Evolutionary conservation across 1,139 yeast genomes (phyloP).

Genomic region (Saccharomyces hybrid): DNA sequence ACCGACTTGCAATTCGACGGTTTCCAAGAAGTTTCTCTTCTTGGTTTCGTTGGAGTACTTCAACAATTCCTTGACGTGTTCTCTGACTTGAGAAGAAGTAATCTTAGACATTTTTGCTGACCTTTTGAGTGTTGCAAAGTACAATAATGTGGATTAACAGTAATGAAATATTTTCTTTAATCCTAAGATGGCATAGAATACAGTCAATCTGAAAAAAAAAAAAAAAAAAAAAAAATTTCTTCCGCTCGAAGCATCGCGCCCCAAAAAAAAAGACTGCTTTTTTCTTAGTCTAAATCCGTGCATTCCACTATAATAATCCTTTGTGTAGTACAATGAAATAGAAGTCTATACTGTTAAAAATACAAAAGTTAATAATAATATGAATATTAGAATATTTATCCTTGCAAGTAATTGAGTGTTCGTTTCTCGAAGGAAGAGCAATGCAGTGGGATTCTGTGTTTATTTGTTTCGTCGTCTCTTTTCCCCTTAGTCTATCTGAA

Average conservation of each 20-base stretch:
- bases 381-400: neutral
- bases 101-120: constrained; percentile 74
- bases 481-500: neutral
- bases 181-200: no score
- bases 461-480: no score
- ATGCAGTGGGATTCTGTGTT: neutral
- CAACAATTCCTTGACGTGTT: constrained; percentile 87
- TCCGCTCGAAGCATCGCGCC: neutral
- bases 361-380: neutral
- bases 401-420: neutral
- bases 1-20: constrained; percentile 99
- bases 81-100: constrained; percentile 91
- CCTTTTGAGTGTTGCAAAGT: no score
- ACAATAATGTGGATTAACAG: no score
- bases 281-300: neutral
- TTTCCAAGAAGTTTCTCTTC: constrained; percentile 99
- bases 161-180: no score
- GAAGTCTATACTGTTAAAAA: neutral
- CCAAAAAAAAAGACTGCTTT: neutral
- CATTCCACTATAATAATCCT: neutral
- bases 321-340: no score
- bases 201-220: neutral
- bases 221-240: neutral
- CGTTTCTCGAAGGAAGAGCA: neutral
- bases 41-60: constrained; percentile 89